Evolutionary conservation across 306 rosid genomes (phyloP).

Genomic region (Casuarina glauca): DNA sequence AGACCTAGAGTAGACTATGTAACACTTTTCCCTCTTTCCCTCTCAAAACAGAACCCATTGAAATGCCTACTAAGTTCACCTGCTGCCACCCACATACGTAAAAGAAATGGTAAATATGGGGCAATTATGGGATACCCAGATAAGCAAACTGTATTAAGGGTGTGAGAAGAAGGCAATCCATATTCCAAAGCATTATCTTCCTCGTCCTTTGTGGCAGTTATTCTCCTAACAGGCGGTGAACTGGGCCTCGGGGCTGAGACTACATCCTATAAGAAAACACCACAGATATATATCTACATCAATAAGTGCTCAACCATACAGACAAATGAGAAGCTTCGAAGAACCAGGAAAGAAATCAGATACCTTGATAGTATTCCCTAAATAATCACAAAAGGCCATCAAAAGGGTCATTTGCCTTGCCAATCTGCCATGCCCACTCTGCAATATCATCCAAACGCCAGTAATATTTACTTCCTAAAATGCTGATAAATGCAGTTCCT

Average conservation of each 20-base stretch:
- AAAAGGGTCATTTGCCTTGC: slow-evolving; percentile 94
- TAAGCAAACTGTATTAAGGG: slow-evolving; percentile 91
- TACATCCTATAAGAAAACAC: slow-evolving; percentile 59
- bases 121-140: slow-evolving; percentile 65
- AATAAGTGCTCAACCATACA: neutral
- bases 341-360: slow-evolving; percentile 12
- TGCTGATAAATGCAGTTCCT: neutral
- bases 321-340: slow-evolving; percentile 1
- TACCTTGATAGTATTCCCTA: slow-evolving; percentile 85
- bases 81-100: slow-evolving; percentile 1
- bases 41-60: slow-evolving; percentile 5
- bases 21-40: slow-evolving; percentile 18
- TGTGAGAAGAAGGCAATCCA: slow-evolving; percentile 97
- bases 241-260: slow-evolving; percentile 94
- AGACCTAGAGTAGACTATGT: slow-evolving; percentile 11
- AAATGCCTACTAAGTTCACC: slow-evolving; percentile 4
- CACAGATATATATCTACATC: slow-evolving; percentile 6
- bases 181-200: slow-evolving; percentile 92
- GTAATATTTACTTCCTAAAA: slow-evolving; percentile 5
- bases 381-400: slow-evolving; percentile 93
- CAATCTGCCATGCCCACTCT: slow-evolving; percentile 97
- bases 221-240: slow-evolving; percentile 87
- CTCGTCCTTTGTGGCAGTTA: slow-evolving; percentile 87
- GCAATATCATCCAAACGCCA: slow-evolving; percentile 30
- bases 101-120: slow-evolving; percentile 12